Conservation (phyloP, 2,329 filamentous ascomycete genomes). For the Talaromyces sp. region DNA sequence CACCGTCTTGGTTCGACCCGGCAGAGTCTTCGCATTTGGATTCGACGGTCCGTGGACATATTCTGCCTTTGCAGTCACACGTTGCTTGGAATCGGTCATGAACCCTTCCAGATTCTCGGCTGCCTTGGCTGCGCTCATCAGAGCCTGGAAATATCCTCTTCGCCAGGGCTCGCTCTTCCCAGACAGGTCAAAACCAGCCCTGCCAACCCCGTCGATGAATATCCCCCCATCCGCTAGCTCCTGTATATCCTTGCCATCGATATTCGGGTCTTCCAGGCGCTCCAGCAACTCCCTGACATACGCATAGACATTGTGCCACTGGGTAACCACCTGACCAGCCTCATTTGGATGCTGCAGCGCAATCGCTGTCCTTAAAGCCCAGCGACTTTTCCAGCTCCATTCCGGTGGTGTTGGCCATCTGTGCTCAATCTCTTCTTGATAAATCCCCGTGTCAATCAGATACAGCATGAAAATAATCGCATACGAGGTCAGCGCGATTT, state of each 20-base stretch:
- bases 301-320: conserved; percentile 64
- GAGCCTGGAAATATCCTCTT: conserved; percentile 74
- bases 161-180: conserved; percentile 78
- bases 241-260: conserved; percentile 62
- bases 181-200: conserved; percentile 62
- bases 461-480: conserved; percentile 56
- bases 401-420: conserved; percentile 75
- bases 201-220: conserved; percentile 51
- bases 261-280: conserved; percentile 62
- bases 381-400: conserved; percentile 68
- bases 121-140: conserved; percentile 71
- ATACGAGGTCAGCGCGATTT: conserved; percentile 67
- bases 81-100: conserved; percentile 63
- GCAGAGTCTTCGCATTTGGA: conserved; percentile 68
- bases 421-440: conserved; percentile 71
- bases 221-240: conserved; percentile 51
- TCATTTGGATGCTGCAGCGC: conserved; percentile 54
- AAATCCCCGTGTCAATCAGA: conserved; percentile 59
- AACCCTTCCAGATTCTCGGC: conserved; percentile 79
- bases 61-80: conserved; percentile 64
- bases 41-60: conserved; percentile 80
- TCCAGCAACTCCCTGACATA: conserved; percentile 56
- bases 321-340: conserved; percentile 49
- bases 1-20: conserved; percentile 50
- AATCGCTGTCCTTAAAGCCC: conserved; percentile 60